Base-by-base conservation (phyloP, 331 rosid genomes). In the Telfairia occidentalis region DNA sequence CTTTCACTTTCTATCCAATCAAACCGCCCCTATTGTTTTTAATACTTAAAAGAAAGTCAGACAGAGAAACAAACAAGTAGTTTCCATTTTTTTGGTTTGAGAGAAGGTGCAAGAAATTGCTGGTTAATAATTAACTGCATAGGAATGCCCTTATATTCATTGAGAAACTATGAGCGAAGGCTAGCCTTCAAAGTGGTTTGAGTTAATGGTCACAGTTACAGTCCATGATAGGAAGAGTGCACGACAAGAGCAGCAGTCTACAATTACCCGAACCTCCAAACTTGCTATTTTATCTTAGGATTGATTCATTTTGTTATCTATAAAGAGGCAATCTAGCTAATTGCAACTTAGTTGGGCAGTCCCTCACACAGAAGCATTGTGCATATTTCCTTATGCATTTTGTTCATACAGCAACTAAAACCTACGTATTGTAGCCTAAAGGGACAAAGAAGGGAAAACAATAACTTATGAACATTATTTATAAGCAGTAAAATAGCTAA, bases 241-340 rank as follows among this genome's bases (percentile, higher is more conserved):
- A 66, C 21, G 34, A 58, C 60, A 53, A 24, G 65, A 67, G 74
- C 74, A 67, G 57, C 9, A 69, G 37, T 69, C 37, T 7, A 69
- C 10, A 43, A 42, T 26, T 38, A 69, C 38, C 26, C 74, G 0
- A 0, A 7, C 43, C 35, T 42, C 74, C 23, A 5, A 38, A 23
- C 52, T 67, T 67, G 74, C 42, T 67, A 42, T 67, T 42, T 43
- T 21, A 21, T 66, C 74, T 26, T 13, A 67, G 32, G 32, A 23
- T 5, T 11, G 21, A 67, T 23, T 67, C 53, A 67, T 67, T 40
- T 19, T 67, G 74, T 42, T 38, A 4, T 67, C 37, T 42, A 67
- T 67, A 19, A 58, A 21, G 49, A 67, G 35, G 54, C 74, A 5
- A 10, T 67, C 21, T 30, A 60, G 42, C 42, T 6, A 30, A 60